phyloP scores from a whole-genome alignment of 495 filamentous ascomycete species.

The Pyronema domesticum region DNA sequence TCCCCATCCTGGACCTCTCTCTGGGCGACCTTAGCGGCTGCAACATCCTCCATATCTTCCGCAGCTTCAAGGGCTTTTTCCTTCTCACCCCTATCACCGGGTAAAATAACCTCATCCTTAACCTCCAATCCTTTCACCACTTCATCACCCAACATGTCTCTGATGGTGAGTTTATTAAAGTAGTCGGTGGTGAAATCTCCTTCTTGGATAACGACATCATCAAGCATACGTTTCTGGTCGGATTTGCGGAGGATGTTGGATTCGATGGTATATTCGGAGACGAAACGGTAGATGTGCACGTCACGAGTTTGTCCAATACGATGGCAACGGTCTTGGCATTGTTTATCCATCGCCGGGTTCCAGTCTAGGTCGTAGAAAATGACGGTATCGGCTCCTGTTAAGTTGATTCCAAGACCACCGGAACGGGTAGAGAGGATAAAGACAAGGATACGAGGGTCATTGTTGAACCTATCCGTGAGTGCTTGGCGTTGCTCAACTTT shows the following conservation, averaged over 20 bases:
- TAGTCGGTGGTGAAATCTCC: conserved; percentile 97
- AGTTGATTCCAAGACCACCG: conserved; percentile 86
- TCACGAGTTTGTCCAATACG: conserved; percentile 96
- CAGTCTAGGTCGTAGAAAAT: conserved; percentile 99
- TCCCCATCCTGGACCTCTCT: conserved; percentile 75
- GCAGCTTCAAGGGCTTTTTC: conserved; percentile 72
- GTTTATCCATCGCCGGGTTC: conserved; percentile 99
- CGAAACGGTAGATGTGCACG: conserved; percentile 94
- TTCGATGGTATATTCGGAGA: conserved; percentile 95
- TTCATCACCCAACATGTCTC: conserved; percentile 38
- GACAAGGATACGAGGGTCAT: conserved; percentile 72
- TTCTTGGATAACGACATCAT: conserved; percentile 96
- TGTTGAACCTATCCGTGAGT: conserved; percentile 92
- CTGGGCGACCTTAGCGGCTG: conserved; percentile 70
- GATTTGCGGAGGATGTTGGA: conserved; percentile 94
- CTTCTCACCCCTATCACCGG: conserved; percentile 55
- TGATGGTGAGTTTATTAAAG: conserved; percentile 62
- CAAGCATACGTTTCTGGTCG: conserved; percentile 91
- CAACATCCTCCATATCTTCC: conserved; percentile 82
- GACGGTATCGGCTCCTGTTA: conserved; percentile 92
- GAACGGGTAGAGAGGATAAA: conserved; percentile 93
- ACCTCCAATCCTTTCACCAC: conserved; percentile 30
- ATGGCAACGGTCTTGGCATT: conserved; percentile 95
- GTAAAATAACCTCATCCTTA: conserved; percentile 39
- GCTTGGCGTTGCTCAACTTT: conserved; percentile 92